Evolutionary conservation across 108 stramenopile species (phyloP).

Genomic region (Cylindrotheca fusiformis): DNA sequence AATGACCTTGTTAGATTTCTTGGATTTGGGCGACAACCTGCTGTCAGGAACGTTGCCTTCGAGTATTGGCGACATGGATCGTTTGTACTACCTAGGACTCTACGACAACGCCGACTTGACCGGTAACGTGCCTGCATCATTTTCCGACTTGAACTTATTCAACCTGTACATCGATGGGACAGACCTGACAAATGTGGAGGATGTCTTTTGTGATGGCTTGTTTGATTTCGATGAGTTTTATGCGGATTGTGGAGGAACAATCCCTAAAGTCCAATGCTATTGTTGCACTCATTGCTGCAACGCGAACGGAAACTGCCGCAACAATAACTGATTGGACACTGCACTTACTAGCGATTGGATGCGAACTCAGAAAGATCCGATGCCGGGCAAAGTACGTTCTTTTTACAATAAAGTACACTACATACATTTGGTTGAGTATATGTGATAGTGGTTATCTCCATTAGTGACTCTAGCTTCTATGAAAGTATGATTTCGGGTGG

Average conservation of each 20-base stretch:
- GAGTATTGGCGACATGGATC: background rate
- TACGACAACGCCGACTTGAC: background rate
- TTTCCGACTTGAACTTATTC: background rate
- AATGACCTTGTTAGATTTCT: background rate
- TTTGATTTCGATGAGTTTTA: background rate
- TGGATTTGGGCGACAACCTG: slow-evolving; percentile 11
- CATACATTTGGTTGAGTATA: too few species aligned
- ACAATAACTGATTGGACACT: background rate
- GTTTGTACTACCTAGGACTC: background rate
- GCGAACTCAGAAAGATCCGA: background rate
- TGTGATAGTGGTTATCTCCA: too few species aligned
- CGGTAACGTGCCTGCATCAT: background rate
- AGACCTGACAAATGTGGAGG: background rate
- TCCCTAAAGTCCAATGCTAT: background rate
- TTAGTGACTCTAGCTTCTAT: too few species aligned
- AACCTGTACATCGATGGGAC: background rate
- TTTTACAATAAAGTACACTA: too few species aligned
- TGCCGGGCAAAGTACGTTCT: background rate
- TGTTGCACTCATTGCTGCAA: slow-evolving; percentile 7
- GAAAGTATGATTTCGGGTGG: too few species aligned
- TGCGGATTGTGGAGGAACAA: background rate
- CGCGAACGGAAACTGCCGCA: background rate
- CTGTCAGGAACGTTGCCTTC: slow-evolving; percentile 2
- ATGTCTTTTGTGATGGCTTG: background rate
- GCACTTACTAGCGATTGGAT: too few species aligned